phyloP scores from a whole-genome alignment of 2,329 filamentous ascomycete species.

The Cytospora piceae region DNA sequence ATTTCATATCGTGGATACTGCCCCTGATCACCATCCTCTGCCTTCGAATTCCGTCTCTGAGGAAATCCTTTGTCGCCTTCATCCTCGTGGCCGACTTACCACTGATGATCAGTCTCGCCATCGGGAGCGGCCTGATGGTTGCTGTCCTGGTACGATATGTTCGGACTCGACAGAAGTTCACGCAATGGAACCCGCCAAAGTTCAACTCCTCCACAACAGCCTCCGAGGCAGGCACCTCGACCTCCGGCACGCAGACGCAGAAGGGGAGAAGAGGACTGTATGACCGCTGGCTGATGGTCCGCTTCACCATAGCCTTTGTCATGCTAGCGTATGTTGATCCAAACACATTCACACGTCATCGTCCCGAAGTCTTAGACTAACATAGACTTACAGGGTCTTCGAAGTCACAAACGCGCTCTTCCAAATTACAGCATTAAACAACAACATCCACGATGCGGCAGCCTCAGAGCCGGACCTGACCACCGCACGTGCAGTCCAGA shows the following conservation, averaged over 20 bases:
- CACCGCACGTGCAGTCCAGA: conserved; percentile 27
- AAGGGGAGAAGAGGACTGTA: conserved; percentile 32
- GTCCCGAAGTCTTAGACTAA: neutral
- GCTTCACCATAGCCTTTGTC: conserved; percentile 37
- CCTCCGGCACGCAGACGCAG: conserved; percentile 8
- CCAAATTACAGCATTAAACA: conserved; percentile 34
- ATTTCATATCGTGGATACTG: conserved; percentile 31
- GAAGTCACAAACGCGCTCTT: conserved; percentile 37
- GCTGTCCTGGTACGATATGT: conserved; percentile 35
- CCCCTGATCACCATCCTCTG: conserved; percentile 33
- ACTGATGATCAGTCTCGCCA: conserved; percentile 33
- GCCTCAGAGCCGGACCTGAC: conserved; percentile 31
- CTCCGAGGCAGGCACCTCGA: conserved; percentile 20
- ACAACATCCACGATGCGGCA: conserved; percentile 29
- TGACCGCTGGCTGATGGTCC: conserved; percentile 38
- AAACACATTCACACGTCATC: neutral
- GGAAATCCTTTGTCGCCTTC: conserved; percentile 28
- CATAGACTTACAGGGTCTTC: conserved; percentile 31
- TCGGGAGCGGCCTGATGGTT: conserved; percentile 35
- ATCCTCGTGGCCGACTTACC: conserved; percentile 34
- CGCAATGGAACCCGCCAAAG: conserved; percentile 33
- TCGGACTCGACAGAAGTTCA: conserved; percentile 33
- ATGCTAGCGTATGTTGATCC: conserved; percentile 32
- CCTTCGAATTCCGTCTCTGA: conserved; percentile 30
- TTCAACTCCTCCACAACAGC: conserved; percentile 21